Evolutionary conservation across 441 rosid species (phyloP), one percentile per base, ranked within the genome.

Genomic region (Pelargonium australe): DNA sequence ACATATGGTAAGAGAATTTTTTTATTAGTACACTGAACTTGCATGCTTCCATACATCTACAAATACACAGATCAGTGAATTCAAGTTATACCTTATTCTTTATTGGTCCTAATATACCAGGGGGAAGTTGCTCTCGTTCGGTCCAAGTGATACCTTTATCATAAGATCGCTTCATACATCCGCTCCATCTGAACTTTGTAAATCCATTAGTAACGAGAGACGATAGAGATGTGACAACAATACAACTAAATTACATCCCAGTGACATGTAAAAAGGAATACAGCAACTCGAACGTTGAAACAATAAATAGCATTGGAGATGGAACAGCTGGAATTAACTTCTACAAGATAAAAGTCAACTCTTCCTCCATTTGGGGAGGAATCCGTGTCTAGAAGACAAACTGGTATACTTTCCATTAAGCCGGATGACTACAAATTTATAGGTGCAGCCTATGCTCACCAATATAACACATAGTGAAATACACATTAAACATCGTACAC

Each of bases 31-130:
- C 14, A 34, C 17, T 25, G 19, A 55, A 71, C 37, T 31, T 70
- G 57, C 58, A 73, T 13, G 40, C 13, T 8, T 51, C 44, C 1
- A 3, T 34, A 68, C 4, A 45, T 31, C 19, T 19, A 13, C 19
- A 13, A 51, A 53, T 64, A 9, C 14, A 45, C 43, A 67, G 28
- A 58, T 28, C 47, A 17, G 9, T 4, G 31, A 17, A 72, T 58
- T 28, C 45, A 17, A 51, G 57, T 34, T 31, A 75, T 13, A 91
- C 96, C 99, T 94, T 94, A 83, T 89, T 89, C 76, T 94, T 91
- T 40, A 85, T 81, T 14, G 97, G 99, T 65, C 99, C 96, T 2
- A 91, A 73, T 72, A 94, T 89, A 70, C 96, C 94, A 4, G 96
- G 91, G 63, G 95, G 97, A 76, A 94, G 96, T 78, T 91, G 96